Evolutionary conservation across 1,139 yeast species (phyloP), one percentile per base, ranked within the genome.

Genomic region (Tardiomyces depauwii): DNA sequence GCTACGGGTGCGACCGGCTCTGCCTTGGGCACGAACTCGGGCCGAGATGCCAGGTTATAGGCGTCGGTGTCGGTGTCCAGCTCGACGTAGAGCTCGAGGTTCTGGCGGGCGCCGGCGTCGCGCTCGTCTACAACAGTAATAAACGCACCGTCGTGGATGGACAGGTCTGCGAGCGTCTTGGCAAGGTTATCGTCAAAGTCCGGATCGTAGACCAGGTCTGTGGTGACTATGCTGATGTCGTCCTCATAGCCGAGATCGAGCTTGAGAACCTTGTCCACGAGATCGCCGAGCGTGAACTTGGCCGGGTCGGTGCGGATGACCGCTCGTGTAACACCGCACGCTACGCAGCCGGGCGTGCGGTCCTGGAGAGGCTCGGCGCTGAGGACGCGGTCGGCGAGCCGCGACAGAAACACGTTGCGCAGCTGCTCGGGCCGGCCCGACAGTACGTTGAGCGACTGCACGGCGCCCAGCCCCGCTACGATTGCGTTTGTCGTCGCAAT

Each of bases 401-500:
- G 77, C 40, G 94, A 78, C 41, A 51, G 82, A 77, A 65, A 80
- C 74, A 38, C 86, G 71, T 51, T 78, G 69, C 40, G 44, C 61
- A 67, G 49, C 61, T 62, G 46, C 55, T 57, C 55, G 11, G 55
- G 45, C 27, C 52, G 47, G 23, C 53, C 55, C 14, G 57, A 55
- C 18, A 80, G 74, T 43, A 75, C 74, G 46, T 78, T 76, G 45
- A 86, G 65, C 0, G 89, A 82, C 46, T 79, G 81, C 47, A 89
- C 62, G 13, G 88, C 80, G 23, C 94, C 82, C 51, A 88, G 75
- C 0, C 98, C 98, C 0, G 96, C 89, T 52, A 91, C 81, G 18
- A 91, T 82, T 1, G 98, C 97, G 62, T 93, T 93, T 11, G 97
- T 91, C 1, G 98, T 91, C 12, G 98, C 98, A 55, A 93, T 89